These are phyloP conservation scores for Globisporangium polare DNA, from an alignment of 352 stramenopile species.

Conservation along the genomic window DNA sequence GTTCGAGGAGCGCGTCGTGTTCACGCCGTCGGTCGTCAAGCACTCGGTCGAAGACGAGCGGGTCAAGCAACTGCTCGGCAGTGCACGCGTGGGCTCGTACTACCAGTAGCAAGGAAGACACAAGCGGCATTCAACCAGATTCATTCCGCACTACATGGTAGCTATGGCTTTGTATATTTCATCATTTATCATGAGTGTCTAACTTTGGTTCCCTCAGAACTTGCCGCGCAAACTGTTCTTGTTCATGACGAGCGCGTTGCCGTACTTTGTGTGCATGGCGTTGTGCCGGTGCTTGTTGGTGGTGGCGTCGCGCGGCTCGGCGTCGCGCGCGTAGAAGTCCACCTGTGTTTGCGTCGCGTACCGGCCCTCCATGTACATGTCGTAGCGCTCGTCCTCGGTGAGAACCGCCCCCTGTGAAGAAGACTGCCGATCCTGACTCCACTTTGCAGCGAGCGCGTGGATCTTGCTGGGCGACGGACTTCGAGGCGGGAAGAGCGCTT, in stretches of 20 bases:
- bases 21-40: slow-evolving; percentile 39
- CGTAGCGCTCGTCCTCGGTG: slow-evolving; percentile 40
- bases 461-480: slow-evolving; percentile 27
- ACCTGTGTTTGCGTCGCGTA: slow-evolving; percentile 57
- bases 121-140: background rate
- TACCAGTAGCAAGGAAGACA: slow-evolving; percentile 41
- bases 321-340: slow-evolving; percentile 53
- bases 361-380: slow-evolving; percentile 47
- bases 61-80: slow-evolving; percentile 54
- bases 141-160: background rate
- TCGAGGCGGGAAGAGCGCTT: slow-evolving; percentile 35
- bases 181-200: background rate
- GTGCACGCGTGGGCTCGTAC: slow-evolving; percentile 49
- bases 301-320: slow-evolving; percentile 40
- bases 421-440: slow-evolving; percentile 25
- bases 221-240: slow-evolving; percentile 55
- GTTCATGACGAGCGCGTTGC: slow-evolving; percentile 46
- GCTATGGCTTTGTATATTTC: slow-evolving; percentile 1
- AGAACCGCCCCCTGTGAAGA: slow-evolving; percentile 6
- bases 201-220: slow-evolving; percentile 26
- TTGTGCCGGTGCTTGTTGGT: slow-evolving; percentile 45
- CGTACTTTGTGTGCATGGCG: slow-evolving; percentile 64
- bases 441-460: slow-evolving; percentile 40
- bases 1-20: slow-evolving; percentile 59
- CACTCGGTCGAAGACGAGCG: slow-evolving; percentile 59